A percentile compares a stretch with the other conserved stretches of the same genome.
phyloP scores from a whole-genome alignment of 768 basidiomycete genomes.

The Hortiboletus campestris region DNA sequence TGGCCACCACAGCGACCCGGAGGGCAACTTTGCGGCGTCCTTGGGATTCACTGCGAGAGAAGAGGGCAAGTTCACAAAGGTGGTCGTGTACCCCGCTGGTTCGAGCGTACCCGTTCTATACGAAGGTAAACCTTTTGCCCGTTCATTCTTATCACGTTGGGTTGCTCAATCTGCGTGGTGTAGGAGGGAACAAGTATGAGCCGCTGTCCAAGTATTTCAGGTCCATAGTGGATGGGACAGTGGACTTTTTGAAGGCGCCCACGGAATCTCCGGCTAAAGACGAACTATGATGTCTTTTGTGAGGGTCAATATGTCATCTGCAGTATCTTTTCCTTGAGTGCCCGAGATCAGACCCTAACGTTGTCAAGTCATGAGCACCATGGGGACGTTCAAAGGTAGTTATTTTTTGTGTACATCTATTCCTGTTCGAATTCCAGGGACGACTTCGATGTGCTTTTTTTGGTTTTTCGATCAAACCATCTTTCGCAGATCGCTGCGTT shows the following conservation, averaged over 20 bases:
- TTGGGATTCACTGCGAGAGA: slow-evolving; percentile 58
- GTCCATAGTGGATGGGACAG: slow-evolving; percentile 66
- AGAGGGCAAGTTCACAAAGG: slow-evolving; percentile 55
- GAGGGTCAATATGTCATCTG: slow-evolving; percentile 2
- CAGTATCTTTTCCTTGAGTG: not conserved
- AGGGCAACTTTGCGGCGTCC: slow-evolving; percentile 54
- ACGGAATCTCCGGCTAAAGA: slow-evolving; percentile 36
- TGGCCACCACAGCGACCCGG: slow-evolving; percentile 62
- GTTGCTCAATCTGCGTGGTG: not conserved
- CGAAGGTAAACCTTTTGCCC: slow-evolving; percentile 50
- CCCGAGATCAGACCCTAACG: not conserved
- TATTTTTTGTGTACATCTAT: not conserved
- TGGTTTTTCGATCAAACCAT: no score
- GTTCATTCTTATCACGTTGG: not conserved
- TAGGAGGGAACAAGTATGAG: slow-evolving; percentile 73
- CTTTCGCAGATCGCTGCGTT: not conserved
- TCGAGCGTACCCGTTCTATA: slow-evolving; percentile 58
- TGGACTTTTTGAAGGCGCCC: slow-evolving; percentile 45
- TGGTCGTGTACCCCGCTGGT: slow-evolving; percentile 67
- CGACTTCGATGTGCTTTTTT: no score
- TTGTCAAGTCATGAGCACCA: not conserved
- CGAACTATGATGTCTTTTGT: slow-evolving; percentile 24
- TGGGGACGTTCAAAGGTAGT: not conserved
- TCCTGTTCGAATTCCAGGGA: not conserved
- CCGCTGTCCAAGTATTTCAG: slow-evolving; percentile 72